A percentile compares a stretch with the other conserved stretches of the same genome.
Evolutionary conservation across 169 alveolate species (phyloP).

Genomic region (Plasmodium knowlesi): DNA sequence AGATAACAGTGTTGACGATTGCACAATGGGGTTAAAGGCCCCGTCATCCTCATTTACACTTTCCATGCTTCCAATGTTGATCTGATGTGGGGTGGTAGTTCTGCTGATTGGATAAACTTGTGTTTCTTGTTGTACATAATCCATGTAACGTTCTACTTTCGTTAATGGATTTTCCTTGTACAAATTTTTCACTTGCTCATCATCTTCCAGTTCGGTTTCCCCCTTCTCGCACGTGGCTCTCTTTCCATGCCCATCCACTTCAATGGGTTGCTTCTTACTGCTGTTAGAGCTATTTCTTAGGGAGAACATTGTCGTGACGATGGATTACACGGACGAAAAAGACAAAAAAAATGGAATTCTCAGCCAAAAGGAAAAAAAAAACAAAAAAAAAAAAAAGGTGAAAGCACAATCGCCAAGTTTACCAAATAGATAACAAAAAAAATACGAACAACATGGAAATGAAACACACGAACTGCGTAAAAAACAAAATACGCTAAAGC

Average conservation of each 20-base stretch:
- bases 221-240: background rate
- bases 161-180: slow-evolving; percentile 30
- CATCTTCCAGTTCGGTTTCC: slow-evolving; percentile 12
- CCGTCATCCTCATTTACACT: slow-evolving; percentile 39
- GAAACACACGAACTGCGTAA: background rate
- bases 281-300: slow-evolving; percentile 30
- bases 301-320: slow-evolving; percentile 1
- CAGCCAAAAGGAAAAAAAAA: background rate
- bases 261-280: background rate
- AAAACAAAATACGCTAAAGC: background rate
- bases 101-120: slow-evolving; percentile 53
- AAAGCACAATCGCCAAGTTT: background rate
- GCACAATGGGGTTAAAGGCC: slow-evolving; percentile 2
- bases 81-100: slow-evolving; percentile 52
- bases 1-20: slow-evolving; percentile 8
- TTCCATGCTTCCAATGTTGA: slow-evolving; percentile 57
- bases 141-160: slow-evolving; percentile 36
- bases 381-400: background rate
- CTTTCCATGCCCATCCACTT: slow-evolving; percentile 1
- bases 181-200: background rate
- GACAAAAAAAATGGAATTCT: background rate
- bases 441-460: background rate
- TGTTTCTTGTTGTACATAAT: slow-evolving; percentile 25
- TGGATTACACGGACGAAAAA: background rate
- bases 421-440: background rate